These are phyloP conservation scores for Zasmidium cellare DNA, from an alignment of 2,329 filamentous ascomycete species.

Conservation along the genomic window DNA sequence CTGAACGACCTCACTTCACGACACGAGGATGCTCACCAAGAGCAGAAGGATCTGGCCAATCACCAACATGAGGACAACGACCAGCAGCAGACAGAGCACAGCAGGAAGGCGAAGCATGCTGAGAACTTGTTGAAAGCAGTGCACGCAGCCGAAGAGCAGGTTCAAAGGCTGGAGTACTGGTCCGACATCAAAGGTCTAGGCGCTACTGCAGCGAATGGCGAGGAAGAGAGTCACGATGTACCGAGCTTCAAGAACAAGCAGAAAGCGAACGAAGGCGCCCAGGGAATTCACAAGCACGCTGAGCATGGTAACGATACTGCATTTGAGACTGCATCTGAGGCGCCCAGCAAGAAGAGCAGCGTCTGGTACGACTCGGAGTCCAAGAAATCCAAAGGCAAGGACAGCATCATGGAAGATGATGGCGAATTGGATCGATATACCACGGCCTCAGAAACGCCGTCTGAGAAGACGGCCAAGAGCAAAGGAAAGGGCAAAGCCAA, in stretches of 20 bases:
- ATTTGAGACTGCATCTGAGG: background rate
- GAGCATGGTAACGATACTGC: conserved; percentile 5
- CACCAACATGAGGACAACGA: conserved; percentile 40
- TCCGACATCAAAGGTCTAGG: conserved; percentile 61
- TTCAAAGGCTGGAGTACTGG: conserved; percentile 82
- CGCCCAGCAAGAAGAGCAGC: conserved; percentile 17
- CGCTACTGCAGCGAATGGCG: conserved; percentile 13
- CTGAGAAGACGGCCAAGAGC: conserved; percentile 7
- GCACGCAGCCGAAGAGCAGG: conserved; percentile 75
- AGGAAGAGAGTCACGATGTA: conserved; percentile 12
- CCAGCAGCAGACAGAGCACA: conserved; percentile 45
- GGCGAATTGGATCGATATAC: conserved; percentile 19
- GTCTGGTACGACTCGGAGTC: conserved; percentile 20
- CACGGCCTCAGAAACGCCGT: conserved; percentile 16
- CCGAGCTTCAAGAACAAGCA: conserved; percentile 27
- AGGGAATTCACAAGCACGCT: background rate
- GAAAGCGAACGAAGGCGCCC: conserved; percentile 12
- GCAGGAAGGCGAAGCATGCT: conserved; percentile 47
- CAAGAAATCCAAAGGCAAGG: conserved; percentile 16
- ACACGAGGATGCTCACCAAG: conserved; percentile 56
- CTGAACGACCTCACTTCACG: conserved; percentile 66
- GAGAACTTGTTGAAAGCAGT: conserved; percentile 73
- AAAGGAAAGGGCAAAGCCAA: conserved; percentile 20
- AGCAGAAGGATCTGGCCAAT: conserved; percentile 49
- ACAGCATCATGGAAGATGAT: conserved; percentile 13